A percentile compares a stretch with the other conserved stretches of the same genome.
Evolutionary conservation across 208 protist species (phyloP).

Genomic region (Entamoeba histolytica): DNA sequence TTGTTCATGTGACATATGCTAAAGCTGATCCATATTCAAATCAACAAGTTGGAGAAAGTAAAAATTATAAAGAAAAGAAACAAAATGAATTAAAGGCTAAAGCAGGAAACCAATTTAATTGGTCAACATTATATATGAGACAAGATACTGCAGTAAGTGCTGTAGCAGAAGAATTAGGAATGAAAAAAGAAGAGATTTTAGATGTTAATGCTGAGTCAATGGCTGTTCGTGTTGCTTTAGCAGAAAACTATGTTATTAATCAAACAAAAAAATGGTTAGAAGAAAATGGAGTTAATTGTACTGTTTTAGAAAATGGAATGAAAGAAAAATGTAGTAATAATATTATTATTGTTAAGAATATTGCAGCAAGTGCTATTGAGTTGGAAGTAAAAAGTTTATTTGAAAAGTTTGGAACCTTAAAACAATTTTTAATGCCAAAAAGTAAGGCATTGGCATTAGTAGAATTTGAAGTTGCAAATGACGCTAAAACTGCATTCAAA

Average conservation of each 20-base stretch:
- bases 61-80: constrained; percentile 20
- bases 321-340: constrained; percentile 11
- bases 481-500: constrained; percentile 64
- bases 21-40: constrained; percentile 28
- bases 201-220: constrained; percentile 29
- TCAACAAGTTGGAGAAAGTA: not conserved
- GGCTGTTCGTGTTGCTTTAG: constrained; percentile 54
- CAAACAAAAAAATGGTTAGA: constrained; percentile 43
- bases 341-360: constrained; percentile 50
- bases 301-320: constrained; percentile 9
- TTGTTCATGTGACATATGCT: constrained; percentile 45
- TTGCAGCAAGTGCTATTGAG: constrained; percentile 29
- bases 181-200: constrained; percentile 45
- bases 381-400: constrained; percentile 37
- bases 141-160: constrained; percentile 43
- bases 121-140: constrained; percentile 56
- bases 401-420: not conserved
- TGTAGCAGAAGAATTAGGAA: constrained; percentile 32
- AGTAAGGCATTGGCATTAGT: constrained; percentile 42
- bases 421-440: constrained; percentile 39
- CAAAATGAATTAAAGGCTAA: constrained; percentile 13
- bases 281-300: constrained; percentile 21
- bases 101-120: constrained; percentile 30
- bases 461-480: constrained; percentile 36
- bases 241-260: constrained; percentile 47